A percentile compares a stretch with the other conserved stretches of the same genome.
phyloP scores from a whole-genome alignment of 768 basidiomycete species.

The Phlebiopsis gigantea region DNA sequence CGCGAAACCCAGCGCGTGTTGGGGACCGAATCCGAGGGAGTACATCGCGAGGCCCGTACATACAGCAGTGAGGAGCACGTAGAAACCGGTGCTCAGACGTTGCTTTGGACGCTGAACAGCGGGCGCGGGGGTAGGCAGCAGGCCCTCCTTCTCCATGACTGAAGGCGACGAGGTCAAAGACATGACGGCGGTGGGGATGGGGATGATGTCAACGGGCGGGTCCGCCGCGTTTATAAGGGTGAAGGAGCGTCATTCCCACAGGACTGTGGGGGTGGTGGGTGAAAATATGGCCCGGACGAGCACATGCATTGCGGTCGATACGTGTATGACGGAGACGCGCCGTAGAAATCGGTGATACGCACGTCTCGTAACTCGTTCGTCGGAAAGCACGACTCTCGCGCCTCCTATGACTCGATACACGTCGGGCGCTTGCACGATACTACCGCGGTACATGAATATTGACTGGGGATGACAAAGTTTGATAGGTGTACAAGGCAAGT shows the following conservation, averaged over 20 bases:
- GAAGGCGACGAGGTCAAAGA: background rate
- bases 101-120: background rate
- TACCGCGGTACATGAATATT: no score
- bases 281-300: background rate
- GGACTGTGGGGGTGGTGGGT: background rate
- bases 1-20: background rate
- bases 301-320: background rate
- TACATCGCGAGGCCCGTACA: conserved; percentile 1
- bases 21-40: background rate
- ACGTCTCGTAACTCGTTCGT: background rate
- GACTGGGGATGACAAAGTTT: no score
- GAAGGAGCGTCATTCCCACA: background rate
- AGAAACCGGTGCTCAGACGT: background rate
- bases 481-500: no score
- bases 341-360: background rate
- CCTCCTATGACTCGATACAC: background rate
- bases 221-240: background rate
- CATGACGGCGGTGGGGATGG: background rate
- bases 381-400: background rate
- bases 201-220: background rate
- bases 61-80: background rate
- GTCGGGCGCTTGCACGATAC: no score
- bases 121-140: background rate
- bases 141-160: background rate
- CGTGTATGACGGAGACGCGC: background rate